Evolutionary conservation across 331 rosid genomes (phyloP).

Genomic region (Erythrophleum ivorense): DNA sequence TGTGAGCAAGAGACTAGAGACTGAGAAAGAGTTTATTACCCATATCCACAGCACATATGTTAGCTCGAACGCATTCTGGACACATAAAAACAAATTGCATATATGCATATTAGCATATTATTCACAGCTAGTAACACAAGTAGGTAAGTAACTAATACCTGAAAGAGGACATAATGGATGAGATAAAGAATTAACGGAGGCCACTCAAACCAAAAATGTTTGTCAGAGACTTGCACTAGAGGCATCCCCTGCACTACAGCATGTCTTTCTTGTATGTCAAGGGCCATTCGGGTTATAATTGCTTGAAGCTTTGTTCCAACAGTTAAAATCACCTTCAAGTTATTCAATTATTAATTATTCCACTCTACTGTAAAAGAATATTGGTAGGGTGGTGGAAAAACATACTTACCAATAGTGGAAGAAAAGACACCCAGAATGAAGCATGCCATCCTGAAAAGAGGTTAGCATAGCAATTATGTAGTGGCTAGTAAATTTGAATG

Average conservation of each 20-base stretch:
- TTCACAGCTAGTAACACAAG: background rate
- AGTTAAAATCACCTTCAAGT: constrained; percentile 70
- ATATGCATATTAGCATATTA: constrained; percentile 25
- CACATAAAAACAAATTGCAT: constrained; percentile 16
- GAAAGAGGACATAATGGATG: constrained; percentile 89
- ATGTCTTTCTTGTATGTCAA: constrained; percentile 83
- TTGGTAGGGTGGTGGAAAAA: background rate
- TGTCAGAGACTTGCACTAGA: constrained; percentile 89
- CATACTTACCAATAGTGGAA: constrained; percentile 72
- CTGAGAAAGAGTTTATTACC: constrained; percentile 53
- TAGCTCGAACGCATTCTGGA: constrained; percentile 95
- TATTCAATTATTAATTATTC: background rate
- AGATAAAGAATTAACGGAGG: constrained; percentile 79
- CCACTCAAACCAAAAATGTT: constrained; percentile 88
- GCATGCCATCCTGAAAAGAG: constrained; percentile 78
- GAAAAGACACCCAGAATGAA: constrained; percentile 67
- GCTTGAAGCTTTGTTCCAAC: constrained; percentile 90
- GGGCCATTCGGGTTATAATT: constrained; percentile 84
- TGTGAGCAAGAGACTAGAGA: constrained; percentile 10
- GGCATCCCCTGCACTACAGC: constrained; percentile 92
- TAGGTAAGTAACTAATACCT: constrained; percentile 51
- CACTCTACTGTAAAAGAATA: background rate
- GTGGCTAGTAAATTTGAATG: constrained; percentile 1
- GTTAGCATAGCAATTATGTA: constrained; percentile 12
- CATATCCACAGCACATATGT: constrained; percentile 92